These are phyloP conservation scores for Dissophora ornata DNA, from an alignment of 192 early-diverging fungal species.

Conservation along the genomic window DNA sequence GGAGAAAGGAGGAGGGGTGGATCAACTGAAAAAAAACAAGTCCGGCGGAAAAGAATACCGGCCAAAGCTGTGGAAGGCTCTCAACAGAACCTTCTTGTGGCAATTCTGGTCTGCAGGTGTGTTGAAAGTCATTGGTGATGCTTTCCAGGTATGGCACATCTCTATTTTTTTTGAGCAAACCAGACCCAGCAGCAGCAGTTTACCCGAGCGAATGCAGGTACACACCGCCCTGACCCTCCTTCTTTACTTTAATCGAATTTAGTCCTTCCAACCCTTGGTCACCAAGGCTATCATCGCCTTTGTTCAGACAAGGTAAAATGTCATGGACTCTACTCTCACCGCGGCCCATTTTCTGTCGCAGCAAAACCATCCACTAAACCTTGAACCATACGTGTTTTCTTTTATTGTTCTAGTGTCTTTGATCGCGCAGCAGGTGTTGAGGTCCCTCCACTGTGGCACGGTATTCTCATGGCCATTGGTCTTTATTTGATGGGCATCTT, in stretches of 20 bases:
- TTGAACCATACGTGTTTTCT: neutral
- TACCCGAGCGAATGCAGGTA: neutral
- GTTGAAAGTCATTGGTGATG: slow-evolving; percentile 50
- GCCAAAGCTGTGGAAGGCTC: slow-evolving; percentile 53
- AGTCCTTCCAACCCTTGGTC: slow-evolving; percentile 51
- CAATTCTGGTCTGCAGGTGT: slow-evolving; percentile 57
- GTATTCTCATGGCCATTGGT: slow-evolving; percentile 49
- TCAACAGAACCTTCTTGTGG: slow-evolving; percentile 52
- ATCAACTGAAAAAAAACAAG: slow-evolving; percentile 6
- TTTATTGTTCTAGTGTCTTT: neutral
- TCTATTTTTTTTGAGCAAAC: neutral
- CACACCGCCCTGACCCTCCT: neutral
- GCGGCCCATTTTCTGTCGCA: too few species aligned
- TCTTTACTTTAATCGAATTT: neutral
- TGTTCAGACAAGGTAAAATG: slow-evolving; percentile 27
- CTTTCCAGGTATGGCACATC: slow-evolving; percentile 28
- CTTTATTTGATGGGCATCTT: slow-evolving; percentile 57
- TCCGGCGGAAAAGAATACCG: slow-evolving; percentile 30
- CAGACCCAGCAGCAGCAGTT: too few species aligned
- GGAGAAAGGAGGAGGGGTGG: neutral
- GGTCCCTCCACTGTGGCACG: slow-evolving; percentile 35
- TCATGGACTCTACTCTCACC: neutral
- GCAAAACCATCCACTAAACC: too few species aligned
- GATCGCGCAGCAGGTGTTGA: neutral
- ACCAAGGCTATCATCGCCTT: slow-evolving; percentile 47